phyloP scores from a whole-genome alignment of 768 basidiomycete genomes.

The Phallus indusiatus region DNA sequence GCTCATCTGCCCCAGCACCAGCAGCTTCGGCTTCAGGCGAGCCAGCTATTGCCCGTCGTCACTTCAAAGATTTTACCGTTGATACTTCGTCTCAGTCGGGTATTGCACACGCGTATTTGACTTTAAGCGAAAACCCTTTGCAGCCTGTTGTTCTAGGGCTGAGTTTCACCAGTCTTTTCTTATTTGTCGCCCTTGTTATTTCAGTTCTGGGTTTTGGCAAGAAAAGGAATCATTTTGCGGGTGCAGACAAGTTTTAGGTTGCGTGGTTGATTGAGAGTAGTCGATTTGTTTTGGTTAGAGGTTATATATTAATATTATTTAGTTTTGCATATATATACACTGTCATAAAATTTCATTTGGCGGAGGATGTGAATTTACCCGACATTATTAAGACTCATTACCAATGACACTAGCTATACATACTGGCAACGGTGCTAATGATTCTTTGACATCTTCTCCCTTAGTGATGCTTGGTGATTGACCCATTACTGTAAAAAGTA shows the following conservation, averaged over 20 bases:
- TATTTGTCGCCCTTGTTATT: background rate
- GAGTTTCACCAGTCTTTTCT: background rate
- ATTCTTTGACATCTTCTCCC: no score
- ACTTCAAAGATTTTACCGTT: background rate
- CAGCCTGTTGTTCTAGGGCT: background rate
- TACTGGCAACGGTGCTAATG: no score
- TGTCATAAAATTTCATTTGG: no score
- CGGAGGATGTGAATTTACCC: no score
- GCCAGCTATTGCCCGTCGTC: background rate
- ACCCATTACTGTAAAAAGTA: no score
- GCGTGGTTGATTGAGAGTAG: no score
- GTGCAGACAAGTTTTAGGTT: background rate
- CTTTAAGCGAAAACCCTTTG: background rate
- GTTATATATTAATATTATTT: no score
- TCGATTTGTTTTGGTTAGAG: no score
- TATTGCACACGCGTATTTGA: background rate
- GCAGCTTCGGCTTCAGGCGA: background rate
- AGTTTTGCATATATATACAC: no score
- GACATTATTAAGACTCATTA: no score
- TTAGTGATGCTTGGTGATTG: no score
- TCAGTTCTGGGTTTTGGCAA: background rate
- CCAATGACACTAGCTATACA: no score
- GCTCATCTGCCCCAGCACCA: background rate
- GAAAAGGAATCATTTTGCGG: background rate
- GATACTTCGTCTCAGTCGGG: background rate